Evolutionary conservation across 2,329 filamentous ascomycete genomes (phyloP), one percentile per base, ranked within the genome.

Genomic region (Domatiomyces globalis): DNA sequence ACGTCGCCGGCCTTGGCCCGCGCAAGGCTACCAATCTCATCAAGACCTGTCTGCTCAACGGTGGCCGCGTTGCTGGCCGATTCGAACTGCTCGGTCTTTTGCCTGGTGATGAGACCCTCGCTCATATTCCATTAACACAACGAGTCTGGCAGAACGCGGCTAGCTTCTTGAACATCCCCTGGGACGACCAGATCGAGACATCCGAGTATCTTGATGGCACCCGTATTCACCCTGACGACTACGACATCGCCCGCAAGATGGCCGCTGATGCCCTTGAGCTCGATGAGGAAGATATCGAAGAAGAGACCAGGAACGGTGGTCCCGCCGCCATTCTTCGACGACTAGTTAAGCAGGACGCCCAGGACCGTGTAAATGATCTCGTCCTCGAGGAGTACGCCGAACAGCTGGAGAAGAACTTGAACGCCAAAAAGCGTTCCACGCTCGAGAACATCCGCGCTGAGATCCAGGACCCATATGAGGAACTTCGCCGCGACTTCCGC

Each of bases 211-310:
- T 98, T 22, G 92, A 98, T 69, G 94, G 92, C 65, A 98, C 92
- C 46, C 85, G 92, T 72, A 88, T 98, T 17, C 92, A 98, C 63
- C 92, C 92, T 1, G 92, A 98, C 71, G 92, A 98, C 65, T 98
- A 98, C 67, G 92, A 98, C 60, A 83, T 98, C 55, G 92, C 88
- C 47, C 86, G 90, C 60, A 98, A 98, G 71, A 96, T 98, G 84
- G 92, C 92, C 18, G 92, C 92, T 2, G 92, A 98, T 73, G 92
- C 92, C 15, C 74, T 98, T 46, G 90, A 95, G 65, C 76, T 98
- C 59, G 92, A 98, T 61, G 92, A 98, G 69, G 92, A 98, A 71
- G 92, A 98, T 62, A 87, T 98, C 65, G 94, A 95, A 68, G 87
- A 85, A 1, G 89, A 96, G 69, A 85, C 84, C 4, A 87, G 94